These are phyloP conservation scores for Sarocladiaceae sp. DNA, from an alignment of 2,329 filamentous ascomycete genomes.

Conservation along the genomic window DNA sequence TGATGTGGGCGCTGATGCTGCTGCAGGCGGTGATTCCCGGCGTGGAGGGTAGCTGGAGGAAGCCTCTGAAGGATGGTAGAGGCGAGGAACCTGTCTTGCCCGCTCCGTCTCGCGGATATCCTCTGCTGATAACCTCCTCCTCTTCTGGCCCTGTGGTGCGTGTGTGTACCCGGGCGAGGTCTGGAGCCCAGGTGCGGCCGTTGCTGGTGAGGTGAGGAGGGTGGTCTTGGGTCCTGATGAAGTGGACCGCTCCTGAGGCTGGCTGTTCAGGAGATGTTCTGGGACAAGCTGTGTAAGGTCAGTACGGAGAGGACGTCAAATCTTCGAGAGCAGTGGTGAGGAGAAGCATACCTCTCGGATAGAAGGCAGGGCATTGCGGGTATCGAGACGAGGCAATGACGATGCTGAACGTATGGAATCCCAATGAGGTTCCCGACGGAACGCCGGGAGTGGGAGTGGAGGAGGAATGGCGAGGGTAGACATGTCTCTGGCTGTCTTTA, in stretches of 20 bases:
- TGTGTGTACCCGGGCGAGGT: constrained; percentile 45
- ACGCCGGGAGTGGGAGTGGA: constrained; percentile 21
- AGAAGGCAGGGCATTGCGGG: constrained; percentile 43
- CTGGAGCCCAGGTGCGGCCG: constrained; percentile 22
- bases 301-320: background rate
- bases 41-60: constrained; percentile 41
- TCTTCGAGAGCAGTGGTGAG: background rate
- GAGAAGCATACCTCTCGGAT: constrained; percentile 45
- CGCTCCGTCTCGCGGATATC: constrained; percentile 34
- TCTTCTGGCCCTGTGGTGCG: constrained; percentile 44
- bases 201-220: constrained; percentile 26
- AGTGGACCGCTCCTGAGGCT: constrained; percentile 24
- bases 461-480: constrained; percentile 6
- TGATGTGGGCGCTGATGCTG: constrained; percentile 1
- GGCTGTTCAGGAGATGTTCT: constrained; percentile 17
- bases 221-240: constrained; percentile 29
- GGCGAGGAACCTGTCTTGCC: constrained; percentile 41
- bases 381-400: constrained; percentile 31
- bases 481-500: background rate
- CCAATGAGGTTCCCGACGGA: constrained; percentile 36
- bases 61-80: constrained; percentile 34
- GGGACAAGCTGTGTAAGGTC: background rate
- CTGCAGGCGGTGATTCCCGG: constrained; percentile 24
- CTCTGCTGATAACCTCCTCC: constrained; percentile 40
- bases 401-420: constrained; percentile 31